Evolutionary conservation across 352 stramenopile species (phyloP).

Genomic region (Phytophthora vignae): DNA sequence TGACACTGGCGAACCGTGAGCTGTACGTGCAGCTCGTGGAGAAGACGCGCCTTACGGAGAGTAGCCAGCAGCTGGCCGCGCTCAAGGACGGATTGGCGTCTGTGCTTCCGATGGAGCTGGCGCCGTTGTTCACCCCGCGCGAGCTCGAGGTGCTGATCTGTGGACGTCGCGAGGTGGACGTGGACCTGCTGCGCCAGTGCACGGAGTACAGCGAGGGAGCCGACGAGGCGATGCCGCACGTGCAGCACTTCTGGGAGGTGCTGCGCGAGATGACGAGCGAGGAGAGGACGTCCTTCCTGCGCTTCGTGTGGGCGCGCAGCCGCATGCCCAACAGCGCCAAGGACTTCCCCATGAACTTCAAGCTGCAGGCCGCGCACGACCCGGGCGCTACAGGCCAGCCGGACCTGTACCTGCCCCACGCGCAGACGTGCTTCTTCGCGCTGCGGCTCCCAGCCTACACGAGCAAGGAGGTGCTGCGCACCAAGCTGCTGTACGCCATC

Average conservation of each 20-base stretch:
- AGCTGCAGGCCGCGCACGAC: conserved; percentile 89
- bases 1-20: conserved; percentile 68
- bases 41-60: conserved; percentile 80
- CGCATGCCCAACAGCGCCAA: conserved; percentile 96
- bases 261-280: conserved; percentile 96
- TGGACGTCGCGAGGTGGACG: conserved; percentile 96
- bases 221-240: conserved; percentile 89
- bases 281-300: conserved; percentile 96
- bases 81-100: conserved; percentile 90
- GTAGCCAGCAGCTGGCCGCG: conserved; percentile 78
- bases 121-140: conserved; percentile 95
- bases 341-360: conserved; percentile 97
- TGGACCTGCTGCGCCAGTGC: conserved; percentile 95
- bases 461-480: conserved; percentile 85
- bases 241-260: conserved; percentile 97
- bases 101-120: conserved; percentile 97
- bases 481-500: conserved; percentile 94
- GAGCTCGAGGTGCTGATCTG: conserved; percentile 98
- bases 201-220: conserved; percentile 98
- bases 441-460: conserved; percentile 96
- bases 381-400: conserved; percentile 74
- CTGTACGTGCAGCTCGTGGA: conserved; percentile 77
- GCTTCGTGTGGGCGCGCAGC: conserved; percentile 98
- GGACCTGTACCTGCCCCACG: conserved; percentile 95
- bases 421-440: conserved; percentile 99